Conservation (phyloP, 306 rosid genomes). For the Betula pendula region DNA sequence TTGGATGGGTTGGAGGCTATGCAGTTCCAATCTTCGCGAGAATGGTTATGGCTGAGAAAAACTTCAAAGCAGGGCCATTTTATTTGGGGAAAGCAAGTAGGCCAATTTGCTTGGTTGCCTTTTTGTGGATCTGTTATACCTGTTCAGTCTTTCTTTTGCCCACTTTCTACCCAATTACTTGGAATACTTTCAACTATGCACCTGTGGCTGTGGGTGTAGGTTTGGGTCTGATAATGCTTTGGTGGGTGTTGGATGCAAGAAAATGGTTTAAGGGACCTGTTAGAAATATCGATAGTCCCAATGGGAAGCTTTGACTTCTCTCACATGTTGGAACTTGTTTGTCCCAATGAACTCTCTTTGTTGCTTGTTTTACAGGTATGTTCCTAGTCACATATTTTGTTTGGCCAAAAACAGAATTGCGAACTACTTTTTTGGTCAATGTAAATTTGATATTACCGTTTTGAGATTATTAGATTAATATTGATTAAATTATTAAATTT, state of each 20-base stretch:
- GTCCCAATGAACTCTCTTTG: neutral
- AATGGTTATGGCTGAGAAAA: slow-evolving; percentile 67
- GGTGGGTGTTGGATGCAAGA: slow-evolving; percentile 91
- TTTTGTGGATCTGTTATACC: slow-evolving; percentile 83
- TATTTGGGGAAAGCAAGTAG: slow-evolving; percentile 82
- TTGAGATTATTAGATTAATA: neutral
- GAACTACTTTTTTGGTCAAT: slow-evolving; percentile 5
- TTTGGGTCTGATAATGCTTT: slow-evolving; percentile 69
- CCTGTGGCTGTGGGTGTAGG: slow-evolving; percentile 68
- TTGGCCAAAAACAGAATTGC: slow-evolving; percentile 4
- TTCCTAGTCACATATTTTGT: neutral
- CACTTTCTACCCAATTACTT: slow-evolving; percentile 60
- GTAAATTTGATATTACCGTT: neutral
- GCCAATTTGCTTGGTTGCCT: slow-evolving; percentile 67
- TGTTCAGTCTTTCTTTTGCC: slow-evolving; percentile 86
- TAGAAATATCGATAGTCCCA: slow-evolving; percentile 60
- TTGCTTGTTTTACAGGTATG: neutral
- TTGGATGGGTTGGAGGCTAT: slow-evolving; percentile 90
- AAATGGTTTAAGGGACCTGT: slow-evolving; percentile 91
- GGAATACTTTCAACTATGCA: slow-evolving; percentile 82
- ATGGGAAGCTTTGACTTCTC: slow-evolving; percentile 47
- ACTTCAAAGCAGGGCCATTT: slow-evolving; percentile 76
- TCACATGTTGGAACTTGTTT: slow-evolving; percentile 4
- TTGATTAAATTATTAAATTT: neutral
- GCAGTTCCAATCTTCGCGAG: slow-evolving; percentile 88